Evolutionary conservation across 1,139 yeast genomes (phyloP), one percentile per base, ranked within the genome.

Genomic region (Barnettozyma hawaiiensis): DNA sequence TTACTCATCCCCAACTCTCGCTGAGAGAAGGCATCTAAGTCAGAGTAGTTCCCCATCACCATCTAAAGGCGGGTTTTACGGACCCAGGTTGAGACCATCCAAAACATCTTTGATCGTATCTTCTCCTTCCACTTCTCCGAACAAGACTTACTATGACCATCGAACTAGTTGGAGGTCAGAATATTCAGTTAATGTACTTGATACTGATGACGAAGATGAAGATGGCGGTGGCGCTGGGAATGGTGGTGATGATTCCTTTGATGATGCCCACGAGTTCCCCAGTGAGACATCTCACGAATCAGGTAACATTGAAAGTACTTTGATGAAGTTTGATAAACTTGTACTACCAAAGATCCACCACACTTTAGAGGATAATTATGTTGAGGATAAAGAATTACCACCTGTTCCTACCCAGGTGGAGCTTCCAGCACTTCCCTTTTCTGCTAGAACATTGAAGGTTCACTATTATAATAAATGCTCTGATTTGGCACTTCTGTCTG

Each of bases 381-480:
- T 18, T 2, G 7, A 32, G 2, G 60, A 61, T 12, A 63, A 58
- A 40, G 61, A 62, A 4, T 57, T 76, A 18, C 81, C 81, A 0
- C 72, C 75, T 0, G 68, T 73, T 5, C 83, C 84, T 52, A 69
- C 22, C 27, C 58, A 60, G 35, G 53, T 67, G 12, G 77, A 75
- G 28, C 63, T 78, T 14, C 85, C 85, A 0, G 69, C 71, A 36
- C 64, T 79, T 12, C 84, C 83, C 3, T 79, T 79, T 48, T 60
- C 75, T 8, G 70, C 82, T 0, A 69, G 75, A 4, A 62, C 73
- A 1, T 60, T 80, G 35, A 69, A 67, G n/a, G 67, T 69, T 27
- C 64, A 66, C 19, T 82, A 78, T 49, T 69, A 77, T 44, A 59
- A 68, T 51, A 57, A 66, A 63, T 63, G 87, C 63, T 57, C 56